Evolutionary conservation across 805 yeast species (phyloP).

Genomic region (Teunomyces funiuensis): DNA sequence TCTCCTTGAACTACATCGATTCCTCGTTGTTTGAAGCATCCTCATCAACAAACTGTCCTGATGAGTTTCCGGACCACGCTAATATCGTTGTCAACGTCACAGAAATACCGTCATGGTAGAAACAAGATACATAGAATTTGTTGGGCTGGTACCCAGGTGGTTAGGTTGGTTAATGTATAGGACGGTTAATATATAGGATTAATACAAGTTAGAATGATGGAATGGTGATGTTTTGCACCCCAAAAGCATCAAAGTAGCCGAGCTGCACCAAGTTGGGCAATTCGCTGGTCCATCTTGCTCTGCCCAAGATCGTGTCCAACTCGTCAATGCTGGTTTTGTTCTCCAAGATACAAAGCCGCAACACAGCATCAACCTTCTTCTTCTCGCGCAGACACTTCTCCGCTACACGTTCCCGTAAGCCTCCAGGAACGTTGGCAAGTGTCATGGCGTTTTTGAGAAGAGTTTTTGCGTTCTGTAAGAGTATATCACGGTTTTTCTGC

Average conservation of each 20-base stretch:
- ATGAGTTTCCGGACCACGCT: slow-evolving; percentile 23
- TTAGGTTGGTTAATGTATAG: background rate
- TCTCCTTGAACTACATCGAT: slow-evolving; percentile 31
- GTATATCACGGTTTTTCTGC: slow-evolving; percentile 24
- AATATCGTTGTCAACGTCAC: slow-evolving; percentile 28
- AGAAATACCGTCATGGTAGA: slow-evolving; percentile 23
- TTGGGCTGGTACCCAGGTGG: background rate
- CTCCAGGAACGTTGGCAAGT: slow-evolving; percentile 47
- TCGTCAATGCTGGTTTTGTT: slow-evolving; percentile 30
- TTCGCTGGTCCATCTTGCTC: slow-evolving; percentile 30
- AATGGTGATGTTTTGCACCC: slow-evolving; percentile 9
- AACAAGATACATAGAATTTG: background rate
- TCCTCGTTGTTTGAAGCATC: slow-evolving; percentile 32
- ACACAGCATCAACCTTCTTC: slow-evolving; percentile 44
- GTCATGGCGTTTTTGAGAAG: slow-evolving; percentile 48
- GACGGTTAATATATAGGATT: background rate
- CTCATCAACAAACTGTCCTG: slow-evolving; percentile 24
- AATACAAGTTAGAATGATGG: too few species aligned
- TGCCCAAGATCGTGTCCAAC: slow-evolving; percentile 32
- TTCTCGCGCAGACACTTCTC: slow-evolving; percentile 45
- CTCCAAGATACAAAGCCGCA: slow-evolving; percentile 47
- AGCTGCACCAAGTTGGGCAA: slow-evolving; percentile 21
- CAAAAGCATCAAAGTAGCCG: slow-evolving; percentile 28
- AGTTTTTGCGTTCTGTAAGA: slow-evolving; percentile 40
- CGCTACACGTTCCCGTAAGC: slow-evolving; percentile 46